These are phyloP conservation scores for Elsinoe batatas DNA, from an alignment of 2,329 filamentous ascomycete genomes.

Conservation along the genomic window DNA sequence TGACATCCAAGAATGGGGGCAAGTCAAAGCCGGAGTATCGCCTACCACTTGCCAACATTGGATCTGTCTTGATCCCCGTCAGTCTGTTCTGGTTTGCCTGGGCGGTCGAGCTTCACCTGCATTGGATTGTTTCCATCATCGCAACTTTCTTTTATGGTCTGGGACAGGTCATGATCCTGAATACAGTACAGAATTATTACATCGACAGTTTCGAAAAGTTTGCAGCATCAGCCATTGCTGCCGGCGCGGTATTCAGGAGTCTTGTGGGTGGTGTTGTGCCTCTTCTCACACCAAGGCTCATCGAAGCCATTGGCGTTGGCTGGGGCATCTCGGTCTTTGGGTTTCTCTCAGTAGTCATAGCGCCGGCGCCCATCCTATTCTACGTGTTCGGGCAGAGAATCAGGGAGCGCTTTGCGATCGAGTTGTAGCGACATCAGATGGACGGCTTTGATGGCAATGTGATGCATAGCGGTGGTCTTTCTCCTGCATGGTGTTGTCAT, in stretches of 20 bases:
- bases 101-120: constrained; percentile 32
- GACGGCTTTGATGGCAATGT: background rate
- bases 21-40: constrained; percentile 36
- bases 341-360: constrained; percentile 36
- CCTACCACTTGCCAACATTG: constrained; percentile 38
- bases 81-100: constrained; percentile 38
- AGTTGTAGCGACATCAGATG: constrained; percentile 18
- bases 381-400: constrained; percentile 39
- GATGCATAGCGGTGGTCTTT: constrained; percentile 9
- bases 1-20: constrained; percentile 32
- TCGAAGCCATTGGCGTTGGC: constrained; percentile 38
- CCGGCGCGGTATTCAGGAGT: constrained; percentile 39
- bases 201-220: constrained; percentile 44
- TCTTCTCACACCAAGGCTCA: constrained; percentile 35
- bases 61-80: constrained; percentile 34
- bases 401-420: constrained; percentile 36
- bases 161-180: constrained; percentile 45
- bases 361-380: constrained; percentile 42
- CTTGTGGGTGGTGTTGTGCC: constrained; percentile 40
- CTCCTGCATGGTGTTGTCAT: background rate
- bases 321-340: constrained; percentile 43
- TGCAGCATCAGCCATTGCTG: constrained; percentile 42
- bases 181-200: constrained; percentile 46
- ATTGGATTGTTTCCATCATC: constrained; percentile 34
- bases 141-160: constrained; percentile 42